Base-by-base conservation (phyloP, 768 basidiomycete species). In the Leccinum arenicola region DNA sequence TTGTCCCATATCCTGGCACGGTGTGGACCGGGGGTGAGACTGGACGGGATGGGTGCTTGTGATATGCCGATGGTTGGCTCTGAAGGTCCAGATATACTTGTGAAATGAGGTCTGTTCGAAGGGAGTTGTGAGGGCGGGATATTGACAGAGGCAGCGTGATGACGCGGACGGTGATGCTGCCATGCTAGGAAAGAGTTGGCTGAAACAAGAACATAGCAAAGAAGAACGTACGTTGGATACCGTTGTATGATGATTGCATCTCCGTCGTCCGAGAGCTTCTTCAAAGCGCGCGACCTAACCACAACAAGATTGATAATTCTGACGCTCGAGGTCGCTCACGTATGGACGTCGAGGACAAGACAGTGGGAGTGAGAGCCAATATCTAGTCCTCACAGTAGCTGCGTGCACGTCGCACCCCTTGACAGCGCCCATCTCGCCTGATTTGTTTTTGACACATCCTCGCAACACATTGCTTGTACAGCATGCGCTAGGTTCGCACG, bases 231-330 rank as follows among this genome's bases (percentile, higher is more conserved):
- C 0, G 36, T 21, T 25, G 9, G 45, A 61, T 66, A 75, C 72
- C 64, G 27, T 73, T 70, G 54, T 74, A 49, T 11, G 47, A 25
- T 19, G 70, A 71, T 40, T 73, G 73, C 72, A 73, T 73, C 19
- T 19, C 43, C 29, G 29, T 29, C 29, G 29, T 29, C 29, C 40
- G 40, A 45, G 43, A 45, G n/a, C 40, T 43, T 43, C n/a, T 19
- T 11, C 11, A 33, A 33, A 17, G 40, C 9, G 40, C n/a, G 40
- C 10, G 40, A 43, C 40, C n/a, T 31, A 31, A 33, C 31, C 31
- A 33, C 31, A 33, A 11, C 40, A 43, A 43, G 8, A 8, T 11
- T 33, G 5, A 31, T 31, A 11, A 33, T 1, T 29, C 29, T 35
- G 6, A 14, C 35, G 12, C 35, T 35, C 35, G 35, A 35, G 0